These are phyloP conservation scores for Solanum virginianum DNA, from an alignment of 257 asterid species.

Conservation along the genomic window DNA sequence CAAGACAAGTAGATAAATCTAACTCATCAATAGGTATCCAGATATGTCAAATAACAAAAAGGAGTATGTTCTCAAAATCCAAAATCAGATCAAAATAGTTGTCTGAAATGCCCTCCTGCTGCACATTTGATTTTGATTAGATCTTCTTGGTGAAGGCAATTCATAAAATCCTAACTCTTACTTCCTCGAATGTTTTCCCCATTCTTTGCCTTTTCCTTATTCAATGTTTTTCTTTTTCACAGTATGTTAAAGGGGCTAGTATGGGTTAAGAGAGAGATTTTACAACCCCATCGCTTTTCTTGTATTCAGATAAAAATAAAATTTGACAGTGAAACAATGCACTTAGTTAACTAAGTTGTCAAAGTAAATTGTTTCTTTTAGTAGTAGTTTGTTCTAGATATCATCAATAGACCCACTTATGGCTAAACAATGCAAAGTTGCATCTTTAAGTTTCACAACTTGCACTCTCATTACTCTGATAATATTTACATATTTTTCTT, in stretches of 20 bases:
- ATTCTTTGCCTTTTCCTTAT: neutral
- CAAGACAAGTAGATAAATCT: neutral
- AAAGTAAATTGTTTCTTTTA: neutral
- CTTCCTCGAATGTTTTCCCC: neutral
- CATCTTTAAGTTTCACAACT: too few relatives aligned
- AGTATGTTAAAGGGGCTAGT: neutral
- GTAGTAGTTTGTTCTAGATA: neutral
- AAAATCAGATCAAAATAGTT: neutral
- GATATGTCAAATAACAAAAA: neutral
- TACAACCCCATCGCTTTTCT: neutral
- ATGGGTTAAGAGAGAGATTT: neutral
- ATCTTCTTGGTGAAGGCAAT: neutral
- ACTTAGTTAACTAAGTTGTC: neutral
- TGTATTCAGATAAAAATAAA: too few relatives aligned
- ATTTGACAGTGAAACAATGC: neutral
- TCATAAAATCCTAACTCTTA: neutral
- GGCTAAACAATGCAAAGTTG: too few relatives aligned
- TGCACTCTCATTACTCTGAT: too few relatives aligned
- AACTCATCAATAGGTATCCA: neutral
- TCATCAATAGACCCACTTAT: too few relatives aligned
- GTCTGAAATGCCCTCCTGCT: neutral
- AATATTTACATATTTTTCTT: too few relatives aligned
- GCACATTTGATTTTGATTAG: neutral
- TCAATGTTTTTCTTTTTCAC: neutral
- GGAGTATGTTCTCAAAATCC: neutral